Conservation (phyloP, 2,329 filamentous ascomycete species). For the Apiospora rasikravindrae region DNA sequence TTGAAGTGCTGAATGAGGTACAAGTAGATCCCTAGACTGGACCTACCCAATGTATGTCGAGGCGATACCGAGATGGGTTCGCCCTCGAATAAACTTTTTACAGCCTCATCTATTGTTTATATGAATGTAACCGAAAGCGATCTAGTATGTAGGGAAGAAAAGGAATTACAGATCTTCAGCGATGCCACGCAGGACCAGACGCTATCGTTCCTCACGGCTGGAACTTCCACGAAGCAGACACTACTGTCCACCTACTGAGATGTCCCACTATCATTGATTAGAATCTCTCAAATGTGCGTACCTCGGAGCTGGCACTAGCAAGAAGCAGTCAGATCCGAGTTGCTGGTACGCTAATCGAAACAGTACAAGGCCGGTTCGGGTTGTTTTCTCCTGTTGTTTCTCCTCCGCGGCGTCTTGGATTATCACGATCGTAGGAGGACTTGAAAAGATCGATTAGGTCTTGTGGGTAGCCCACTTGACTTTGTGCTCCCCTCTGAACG, state of each 20-base stretch:
- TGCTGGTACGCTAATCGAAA: conserved; percentile 4
- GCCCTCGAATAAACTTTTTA: not conserved
- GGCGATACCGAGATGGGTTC: not conserved
- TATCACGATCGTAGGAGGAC: not conserved
- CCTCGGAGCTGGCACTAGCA: not conserved
- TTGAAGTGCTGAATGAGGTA: not conserved
- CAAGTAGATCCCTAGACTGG: not conserved
- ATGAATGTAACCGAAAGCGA: not conserved
- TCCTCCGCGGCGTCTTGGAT: not conserved
- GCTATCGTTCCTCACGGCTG: not conserved
- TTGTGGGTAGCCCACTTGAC: not conserved
- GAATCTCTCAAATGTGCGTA: too few relatives aligned
- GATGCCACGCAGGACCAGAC: not conserved
- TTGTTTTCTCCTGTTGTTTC: not conserved
- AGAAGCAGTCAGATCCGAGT: not conserved
- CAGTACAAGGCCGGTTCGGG: not conserved
- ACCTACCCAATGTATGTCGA: not conserved
- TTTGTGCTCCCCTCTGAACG: not conserved
- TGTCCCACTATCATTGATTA: not conserved
- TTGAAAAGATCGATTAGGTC: too few relatives aligned
- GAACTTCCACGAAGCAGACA: not conserved
- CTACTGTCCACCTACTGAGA: not conserved
- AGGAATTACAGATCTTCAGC: not conserved
- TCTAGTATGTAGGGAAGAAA: not conserved
- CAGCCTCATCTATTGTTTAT: not conserved